Evolutionary conservation across 1,139 yeast genomes (phyloP).

Genomic region (Geotrichum bryndzae): DNA sequence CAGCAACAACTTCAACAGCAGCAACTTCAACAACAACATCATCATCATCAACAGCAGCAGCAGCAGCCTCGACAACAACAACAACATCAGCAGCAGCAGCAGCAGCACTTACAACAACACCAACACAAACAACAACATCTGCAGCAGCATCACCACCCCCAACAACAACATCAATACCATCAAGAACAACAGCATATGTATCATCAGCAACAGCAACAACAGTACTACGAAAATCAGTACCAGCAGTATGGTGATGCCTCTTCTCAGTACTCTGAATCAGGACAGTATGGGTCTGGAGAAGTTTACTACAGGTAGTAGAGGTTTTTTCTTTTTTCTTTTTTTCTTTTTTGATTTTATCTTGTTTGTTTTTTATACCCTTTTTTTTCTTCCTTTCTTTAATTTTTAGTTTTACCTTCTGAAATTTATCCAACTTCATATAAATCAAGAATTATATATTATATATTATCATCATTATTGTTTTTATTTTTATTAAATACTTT

Average conservation of each 20-base stretch:
- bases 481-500: not conserved
- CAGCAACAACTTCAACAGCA: constrained; percentile 11
- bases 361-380: not conserved
- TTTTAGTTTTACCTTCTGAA: not conserved
- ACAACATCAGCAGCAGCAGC: constrained; percentile 7
- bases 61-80: constrained; percentile 11
- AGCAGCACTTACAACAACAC: constrained; percentile 15
- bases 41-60: constrained; percentile 21
- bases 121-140: constrained; percentile 11
- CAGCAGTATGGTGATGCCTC: not conserved
- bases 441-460: not conserved
- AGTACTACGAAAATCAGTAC: not conserved
- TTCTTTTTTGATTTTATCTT: not conserved
- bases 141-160: constrained; percentile 8
- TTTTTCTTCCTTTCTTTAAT: not conserved
- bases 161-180: constrained; percentile 7
- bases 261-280: not conserved
- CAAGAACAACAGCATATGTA: constrained; percentile 1
- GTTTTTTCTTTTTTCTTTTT: not conserved
- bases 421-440: not conserved
- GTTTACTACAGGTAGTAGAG: not conserved
- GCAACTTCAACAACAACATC: constrained; percentile 16
- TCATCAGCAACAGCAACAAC: constrained; percentile 4
- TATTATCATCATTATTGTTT: too few relatives aligned
- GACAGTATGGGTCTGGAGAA: not conserved